These are phyloP conservation scores for Podaxis mareebaensis DNA, from an alignment of 768 basidiomycete species.

Conservation along the genomic window DNA sequence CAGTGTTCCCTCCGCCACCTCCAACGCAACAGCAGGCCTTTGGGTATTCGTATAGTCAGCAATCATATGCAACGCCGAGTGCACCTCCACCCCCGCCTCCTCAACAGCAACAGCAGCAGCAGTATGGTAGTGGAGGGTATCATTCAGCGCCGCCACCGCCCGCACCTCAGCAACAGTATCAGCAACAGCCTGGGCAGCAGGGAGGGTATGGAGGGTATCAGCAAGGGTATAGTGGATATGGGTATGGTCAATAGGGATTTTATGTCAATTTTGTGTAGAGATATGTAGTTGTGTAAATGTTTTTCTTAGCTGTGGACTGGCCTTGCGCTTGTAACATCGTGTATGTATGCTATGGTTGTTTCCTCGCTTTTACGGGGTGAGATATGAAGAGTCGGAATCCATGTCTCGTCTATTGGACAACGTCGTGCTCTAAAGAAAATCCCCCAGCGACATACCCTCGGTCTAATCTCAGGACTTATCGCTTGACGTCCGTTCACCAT, in stretches of 20 bases:
- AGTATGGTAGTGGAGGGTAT: slow-evolving; percentile 22
- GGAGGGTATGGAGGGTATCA: slow-evolving; percentile 25
- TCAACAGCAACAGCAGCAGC: slow-evolving; percentile 22
- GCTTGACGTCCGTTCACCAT: slow-evolving; percentile 30
- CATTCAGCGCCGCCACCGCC: slow-evolving; percentile 21
- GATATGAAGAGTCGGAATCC: not conserved
- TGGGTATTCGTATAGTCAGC: slow-evolving; percentile 19
- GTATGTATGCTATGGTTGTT: not conserved
- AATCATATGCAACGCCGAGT: slow-evolving; percentile 21
- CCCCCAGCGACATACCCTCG: not conserved
- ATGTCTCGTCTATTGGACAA: not conserved
- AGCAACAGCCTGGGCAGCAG: slow-evolving; percentile 14
- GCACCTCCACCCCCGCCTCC: slow-evolving; percentile 23
- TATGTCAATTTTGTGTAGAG: not conserved
- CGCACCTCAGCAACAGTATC: slow-evolving; percentile 21
- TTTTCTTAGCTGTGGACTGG: too few species aligned
- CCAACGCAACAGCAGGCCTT: slow-evolving; percentile 22
- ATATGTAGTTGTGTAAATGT: too few species aligned
- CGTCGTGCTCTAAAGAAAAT: not conserved
- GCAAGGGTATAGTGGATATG: slow-evolving; percentile 25
- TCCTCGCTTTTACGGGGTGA: not conserved
- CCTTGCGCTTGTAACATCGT: too few species aligned
- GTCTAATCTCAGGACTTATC: not conserved
- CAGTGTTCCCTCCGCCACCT: slow-evolving; percentile 22
- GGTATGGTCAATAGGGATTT: slow-evolving; percentile 2